Percentiles rank a stretch among this genome's conserved stretches.
These are phyloP conservation scores for Tephrocybe sp. DNA, from an alignment of 768 basidiomycete species.

Conservation along the genomic window DNA sequence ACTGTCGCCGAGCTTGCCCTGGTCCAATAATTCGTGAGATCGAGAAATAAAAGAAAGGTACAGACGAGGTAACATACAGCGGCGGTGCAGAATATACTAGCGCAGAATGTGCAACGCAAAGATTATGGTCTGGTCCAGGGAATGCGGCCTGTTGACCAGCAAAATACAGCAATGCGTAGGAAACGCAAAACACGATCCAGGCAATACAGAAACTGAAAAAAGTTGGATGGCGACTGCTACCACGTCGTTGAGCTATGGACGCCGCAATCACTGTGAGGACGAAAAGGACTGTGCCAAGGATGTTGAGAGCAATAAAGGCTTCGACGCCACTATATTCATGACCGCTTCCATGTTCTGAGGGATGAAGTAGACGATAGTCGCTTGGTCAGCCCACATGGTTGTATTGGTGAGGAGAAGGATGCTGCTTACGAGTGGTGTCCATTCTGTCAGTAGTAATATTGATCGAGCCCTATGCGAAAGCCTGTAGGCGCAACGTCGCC, in stretches of 20 bases:
- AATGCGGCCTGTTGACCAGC: slow-evolving; percentile 27
- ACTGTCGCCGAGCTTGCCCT: slow-evolving; percentile 26
- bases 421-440: slow-evolving; percentile 12
- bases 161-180: slow-evolving; percentile 31
- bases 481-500: neutral
- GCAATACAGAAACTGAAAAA: slow-evolving; percentile 35
- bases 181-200: slow-evolving; percentile 34
- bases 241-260: slow-evolving; percentile 19
- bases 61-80: slow-evolving; percentile 23
- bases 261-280: slow-evolving; percentile 25
- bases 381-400: neutral
- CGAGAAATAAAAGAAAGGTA: neutral
- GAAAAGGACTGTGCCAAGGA: slow-evolving; percentile 26
- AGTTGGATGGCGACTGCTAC: slow-evolving; percentile 27
- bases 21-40: neutral
- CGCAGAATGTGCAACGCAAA: slow-evolving; percentile 31
- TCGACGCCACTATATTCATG: slow-evolving; percentile 10
- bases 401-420: neutral
- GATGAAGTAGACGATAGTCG: neutral
- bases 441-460: neutral
- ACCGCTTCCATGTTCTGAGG: neutral
- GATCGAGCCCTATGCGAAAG: neutral
- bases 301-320: slow-evolving; percentile 29
- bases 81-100: slow-evolving; percentile 32
- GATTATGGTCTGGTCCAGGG: slow-evolving; percentile 15